Evolutionary conservation across 2,329 filamentous ascomycete genomes (phyloP), one percentile per base, ranked within the genome.

Genomic region (Beauveria scarabaeidicola): DNA sequence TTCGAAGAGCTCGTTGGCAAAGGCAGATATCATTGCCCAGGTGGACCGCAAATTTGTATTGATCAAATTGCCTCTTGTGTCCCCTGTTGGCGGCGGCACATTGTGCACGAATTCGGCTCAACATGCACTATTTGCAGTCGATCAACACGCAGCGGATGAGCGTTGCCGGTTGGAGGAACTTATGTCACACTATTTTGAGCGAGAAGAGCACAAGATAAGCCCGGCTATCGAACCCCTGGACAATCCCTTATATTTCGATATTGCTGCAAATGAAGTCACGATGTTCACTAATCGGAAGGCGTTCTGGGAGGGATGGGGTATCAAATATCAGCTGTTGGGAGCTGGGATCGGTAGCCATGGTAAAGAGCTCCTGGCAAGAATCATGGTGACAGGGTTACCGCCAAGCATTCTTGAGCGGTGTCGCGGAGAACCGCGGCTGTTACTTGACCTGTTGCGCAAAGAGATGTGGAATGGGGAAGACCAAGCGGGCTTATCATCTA

Each of bases 111-210:
- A 13, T 17, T 1, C 50, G 52, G 5, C 61, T 8, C 61, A 57
- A 79, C 47, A 76, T 88, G 38, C 85, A 1, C 74, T 97, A 5
- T 79, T 96, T 0, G 77, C 97, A 43, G 80, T 97, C 6, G 94
- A 99, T 68, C 94, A 99, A 68, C 94, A 99, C 69, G 94, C 94
- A 1, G 94, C 92, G 3, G 93, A 97, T 69, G 94, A 99, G 74
- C 82, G 94, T 50, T 85, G 89, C 63, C 85, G 86, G 1, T 81
- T 97, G 1, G 94, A 99, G 69, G 69, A 72, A 0, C 77, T 99
- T 1, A 84, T 95, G 69, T 65, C 66, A 0, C 64, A 64, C 6
- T 85, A 83, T 59, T 84, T 85, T 63, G 50, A 61, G 57, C 4
- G 23, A 52, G 2, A 17, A 65, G 1, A 61, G 60, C 21, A 70